A percentile compares a stretch with the other conserved stretches of the same genome.
Conservation (phyloP, 2,329 filamentous ascomycete genomes). For the Rhinocladiella similis region DNA sequence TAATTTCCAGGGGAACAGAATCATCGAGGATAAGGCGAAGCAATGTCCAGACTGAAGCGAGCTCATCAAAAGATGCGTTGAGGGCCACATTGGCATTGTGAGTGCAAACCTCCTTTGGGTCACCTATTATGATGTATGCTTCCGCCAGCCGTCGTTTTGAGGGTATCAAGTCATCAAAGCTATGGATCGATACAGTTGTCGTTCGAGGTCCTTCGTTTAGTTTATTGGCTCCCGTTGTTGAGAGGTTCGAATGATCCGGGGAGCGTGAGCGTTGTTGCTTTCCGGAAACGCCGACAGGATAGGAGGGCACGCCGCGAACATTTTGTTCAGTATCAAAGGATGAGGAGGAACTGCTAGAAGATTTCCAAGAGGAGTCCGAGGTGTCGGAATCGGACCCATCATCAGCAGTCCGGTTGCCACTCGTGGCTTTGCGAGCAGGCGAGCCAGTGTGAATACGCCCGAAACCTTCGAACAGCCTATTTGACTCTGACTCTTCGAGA, state of each 20-base stretch:
- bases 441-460: slow-evolving; percentile 58
- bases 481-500: slow-evolving; percentile 49
- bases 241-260: slow-evolving; percentile 49
- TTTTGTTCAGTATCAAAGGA: slow-evolving; percentile 47
- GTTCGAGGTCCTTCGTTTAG: slow-evolving; percentile 50
- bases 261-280: slow-evolving; percentile 55
- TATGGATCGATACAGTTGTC: slow-evolving; percentile 71
- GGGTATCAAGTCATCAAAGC: slow-evolving; percentile 67
- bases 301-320: slow-evolving; percentile 49
- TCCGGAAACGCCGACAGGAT: slow-evolving; percentile 7
- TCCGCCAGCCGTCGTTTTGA: slow-evolving; percentile 74
- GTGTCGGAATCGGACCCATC: slow-evolving; percentile 46
- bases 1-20: slow-evolving; percentile 65
- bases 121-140: slow-evolving; percentile 80
- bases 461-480: slow-evolving; percentile 64
- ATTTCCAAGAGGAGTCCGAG: slow-evolving; percentile 57
- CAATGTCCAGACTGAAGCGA: slow-evolving; percentile 82
- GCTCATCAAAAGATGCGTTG: slow-evolving; percentile 67
- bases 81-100: slow-evolving; percentile 80
- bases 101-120: slow-evolving; percentile 75
- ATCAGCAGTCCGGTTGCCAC: slow-evolving; percentile 41
- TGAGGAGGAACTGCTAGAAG: slow-evolving; percentile 57
- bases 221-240: slow-evolving; percentile 56
- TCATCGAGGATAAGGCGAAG: slow-evolving; percentile 74
- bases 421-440: slow-evolving; percentile 48